Percentiles rank a stretch among this genome's conserved stretches.
Evolutionary conservation across 176 grass and related monocot species (phyloP).

Genomic region (Cocos nucifera): DNA sequence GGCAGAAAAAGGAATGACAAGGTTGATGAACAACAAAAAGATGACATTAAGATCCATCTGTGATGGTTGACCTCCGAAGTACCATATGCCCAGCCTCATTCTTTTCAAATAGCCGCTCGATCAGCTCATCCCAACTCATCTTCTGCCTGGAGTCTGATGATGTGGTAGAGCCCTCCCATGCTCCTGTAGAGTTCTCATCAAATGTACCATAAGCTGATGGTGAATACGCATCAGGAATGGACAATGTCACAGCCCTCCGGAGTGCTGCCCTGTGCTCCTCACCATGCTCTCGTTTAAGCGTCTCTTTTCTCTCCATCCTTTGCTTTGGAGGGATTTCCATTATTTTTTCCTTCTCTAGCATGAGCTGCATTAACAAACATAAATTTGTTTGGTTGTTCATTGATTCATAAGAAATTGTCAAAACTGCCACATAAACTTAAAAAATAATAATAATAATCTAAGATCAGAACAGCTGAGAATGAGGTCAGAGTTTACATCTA

Average conservation of each 20-base stretch:
- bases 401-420: too few relatives aligned
- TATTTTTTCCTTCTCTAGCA: slow-evolving; percentile 47
- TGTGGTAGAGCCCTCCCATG: slow-evolving; percentile 27
- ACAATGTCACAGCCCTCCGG: slow-evolving; percentile 50
- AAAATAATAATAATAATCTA: too few relatives aligned
- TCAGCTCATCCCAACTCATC: slow-evolving; percentile 78
- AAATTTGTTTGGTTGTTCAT: too few relatives aligned
- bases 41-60: slow-evolving; percentile 11
- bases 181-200: neutral
- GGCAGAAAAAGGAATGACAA: too few relatives aligned
- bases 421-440: too few relatives aligned
- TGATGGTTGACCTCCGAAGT: slow-evolving; percentile 30
- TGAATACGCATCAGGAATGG: slow-evolving; percentile 39
- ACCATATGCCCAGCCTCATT: slow-evolving; percentile 48
- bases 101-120: slow-evolving; percentile 70
- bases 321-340: slow-evolving; percentile 59
- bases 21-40: too few relatives aligned
- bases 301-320: slow-evolving; percentile 82
- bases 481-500: slow-evolving; percentile 42
- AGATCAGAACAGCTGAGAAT: too few relatives aligned
- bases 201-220: slow-evolving; percentile 72
- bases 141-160: slow-evolving; percentile 25
- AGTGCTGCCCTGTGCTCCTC: slow-evolving; percentile 83
- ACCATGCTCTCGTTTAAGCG: slow-evolving; percentile 43
- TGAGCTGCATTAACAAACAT: slow-evolving; percentile 32